Conservation (phyloP, 1,284 basidiomycete species). For the Tilletia indica region DNA sequence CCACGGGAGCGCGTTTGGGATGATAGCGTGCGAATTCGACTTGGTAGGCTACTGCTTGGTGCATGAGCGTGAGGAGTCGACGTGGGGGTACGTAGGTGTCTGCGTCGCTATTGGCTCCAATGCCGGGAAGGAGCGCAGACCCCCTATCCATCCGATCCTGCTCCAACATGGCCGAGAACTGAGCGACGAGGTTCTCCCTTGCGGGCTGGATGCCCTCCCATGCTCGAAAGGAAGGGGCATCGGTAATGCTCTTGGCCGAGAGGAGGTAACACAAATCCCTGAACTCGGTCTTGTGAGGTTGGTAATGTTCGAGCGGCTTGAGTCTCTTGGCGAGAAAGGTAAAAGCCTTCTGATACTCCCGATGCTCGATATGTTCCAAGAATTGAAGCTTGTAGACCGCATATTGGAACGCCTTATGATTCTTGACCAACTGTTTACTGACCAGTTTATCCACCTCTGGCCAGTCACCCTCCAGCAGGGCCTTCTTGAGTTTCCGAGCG, state of each 20-base stretch:
- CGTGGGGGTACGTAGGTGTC: conserved; percentile 56
- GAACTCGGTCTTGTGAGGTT: conserved; percentile 60
- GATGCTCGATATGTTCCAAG: conserved; percentile 60
- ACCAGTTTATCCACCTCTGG: conserved; percentile 57
- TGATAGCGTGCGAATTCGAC: conserved; percentile 56
- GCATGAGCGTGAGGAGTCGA: conserved; percentile 57
- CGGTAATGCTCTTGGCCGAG: conserved; percentile 58
- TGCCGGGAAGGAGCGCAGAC: neutral
- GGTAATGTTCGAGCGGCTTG: conserved; percentile 61
- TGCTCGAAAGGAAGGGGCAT: conserved; percentile 59
- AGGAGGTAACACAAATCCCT: conserved; percentile 60
- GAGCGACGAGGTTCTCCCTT: conserved; percentile 57
- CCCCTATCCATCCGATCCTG: conserved; percentile 46
- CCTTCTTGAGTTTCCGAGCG: conserved; percentile 57
- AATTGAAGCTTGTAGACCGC: conserved; percentile 57
- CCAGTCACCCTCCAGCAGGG: conserved; percentile 60
- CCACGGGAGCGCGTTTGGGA: conserved; percentile 51
- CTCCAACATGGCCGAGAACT: conserved; percentile 47
- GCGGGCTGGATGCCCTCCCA: conserved; percentile 60
- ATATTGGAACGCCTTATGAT: conserved; percentile 60
- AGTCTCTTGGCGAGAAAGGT: conserved; percentile 60
- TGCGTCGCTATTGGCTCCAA: neutral
- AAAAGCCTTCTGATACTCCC: conserved; percentile 59
- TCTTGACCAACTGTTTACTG: conserved; percentile 55
- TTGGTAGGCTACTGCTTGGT: conserved; percentile 60